Percentiles rank a stretch among this genome's conserved stretches.
These are phyloP conservation scores for Tulasnella sp. DNA, from an alignment of 768 basidiomycete species.

Conservation along the genomic window DNA sequence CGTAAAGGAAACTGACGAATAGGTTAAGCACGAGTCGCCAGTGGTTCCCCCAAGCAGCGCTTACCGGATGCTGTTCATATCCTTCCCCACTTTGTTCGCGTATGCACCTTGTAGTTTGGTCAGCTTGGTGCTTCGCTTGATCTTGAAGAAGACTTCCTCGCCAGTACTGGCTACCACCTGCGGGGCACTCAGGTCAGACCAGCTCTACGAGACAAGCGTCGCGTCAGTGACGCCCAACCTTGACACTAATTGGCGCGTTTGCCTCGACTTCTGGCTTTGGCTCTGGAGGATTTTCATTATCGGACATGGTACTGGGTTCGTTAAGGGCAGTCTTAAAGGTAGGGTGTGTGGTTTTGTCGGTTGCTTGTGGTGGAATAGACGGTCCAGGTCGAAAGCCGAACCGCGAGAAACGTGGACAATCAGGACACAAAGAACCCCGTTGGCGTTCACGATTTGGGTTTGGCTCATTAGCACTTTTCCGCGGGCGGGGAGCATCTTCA, in stretches of 20 bases:
- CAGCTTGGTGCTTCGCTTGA: slow-evolving; percentile 87
- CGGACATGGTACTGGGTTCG: background rate
- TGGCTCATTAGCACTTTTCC: too few relatives aligned
- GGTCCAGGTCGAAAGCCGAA: background rate
- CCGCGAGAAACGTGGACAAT: background rate
- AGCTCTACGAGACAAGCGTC: background rate
- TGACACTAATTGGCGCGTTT: slow-evolving; percentile 28
- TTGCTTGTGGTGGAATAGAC: background rate
- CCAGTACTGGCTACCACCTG: slow-evolving; percentile 73
- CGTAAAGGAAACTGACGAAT: slow-evolving; percentile 75
- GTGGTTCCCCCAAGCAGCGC: background rate
- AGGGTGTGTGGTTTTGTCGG: background rate
- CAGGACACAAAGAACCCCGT: background rate
- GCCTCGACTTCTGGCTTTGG: slow-evolving; percentile 25
- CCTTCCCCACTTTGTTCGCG: slow-evolving; percentile 88
- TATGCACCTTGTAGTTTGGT: slow-evolving; percentile 92
- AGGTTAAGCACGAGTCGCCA: background rate
- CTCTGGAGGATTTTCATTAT: background rate
- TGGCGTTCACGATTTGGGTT: background rate
- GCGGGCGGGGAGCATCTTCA: too few relatives aligned
- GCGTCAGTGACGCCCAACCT: slow-evolving; percentile 4
- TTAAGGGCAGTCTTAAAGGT: background rate
- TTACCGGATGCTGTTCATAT: slow-evolving; percentile 81
- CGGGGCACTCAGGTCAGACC: background rate
- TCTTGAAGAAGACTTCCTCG: slow-evolving; percentile 95